A percentile compares a stretch with the other conserved stretches of the same genome.
Evolutionary conservation across 129 eudicot genomes (phyloP).

Genomic region (Saussurea involucrata): DNA sequence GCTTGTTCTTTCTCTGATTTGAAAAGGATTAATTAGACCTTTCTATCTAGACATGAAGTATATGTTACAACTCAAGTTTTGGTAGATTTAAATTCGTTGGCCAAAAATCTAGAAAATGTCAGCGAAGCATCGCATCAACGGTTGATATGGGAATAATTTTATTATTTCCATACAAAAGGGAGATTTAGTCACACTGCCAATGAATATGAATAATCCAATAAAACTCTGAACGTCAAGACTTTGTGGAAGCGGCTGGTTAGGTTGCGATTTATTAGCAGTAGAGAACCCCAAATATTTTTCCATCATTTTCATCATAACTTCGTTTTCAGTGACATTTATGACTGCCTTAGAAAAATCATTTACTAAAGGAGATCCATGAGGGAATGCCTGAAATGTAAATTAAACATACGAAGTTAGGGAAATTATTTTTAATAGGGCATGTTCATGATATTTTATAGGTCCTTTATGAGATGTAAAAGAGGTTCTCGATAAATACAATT

Average conservation of each 20-base stretch:
- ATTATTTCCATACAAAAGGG: neutral
- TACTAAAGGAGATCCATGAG: slow-evolving; percentile 2
- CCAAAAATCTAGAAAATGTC: neutral
- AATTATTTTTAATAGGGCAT: too few relatives aligned
- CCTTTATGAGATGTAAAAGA: too few relatives aligned
- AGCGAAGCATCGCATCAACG: neutral
- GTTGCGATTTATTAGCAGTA: neutral
- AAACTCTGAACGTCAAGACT: slow-evolving; percentile 17
- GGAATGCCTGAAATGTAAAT: slow-evolving; percentile 17
- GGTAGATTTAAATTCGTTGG: neutral
- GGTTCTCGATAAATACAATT: too few relatives aligned
- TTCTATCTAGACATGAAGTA: neutral
- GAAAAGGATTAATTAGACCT: neutral
- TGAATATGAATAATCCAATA: slow-evolving; percentile 3
- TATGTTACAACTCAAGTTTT: neutral
- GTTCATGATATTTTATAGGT: too few relatives aligned
- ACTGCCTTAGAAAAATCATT: slow-evolving; percentile 3
- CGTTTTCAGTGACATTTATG: slow-evolving; percentile 14
- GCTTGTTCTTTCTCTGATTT: neutral
- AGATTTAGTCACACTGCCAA: slow-evolving; percentile 6
- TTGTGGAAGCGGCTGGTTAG: neutral
- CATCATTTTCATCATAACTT: neutral
- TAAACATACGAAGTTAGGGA: neutral
- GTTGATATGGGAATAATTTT: neutral
- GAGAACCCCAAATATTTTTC: neutral